phyloP scores from a whole-genome alignment of 2,329 filamentous ascomycete genomes.

The Botrytis squamosa region DNA sequence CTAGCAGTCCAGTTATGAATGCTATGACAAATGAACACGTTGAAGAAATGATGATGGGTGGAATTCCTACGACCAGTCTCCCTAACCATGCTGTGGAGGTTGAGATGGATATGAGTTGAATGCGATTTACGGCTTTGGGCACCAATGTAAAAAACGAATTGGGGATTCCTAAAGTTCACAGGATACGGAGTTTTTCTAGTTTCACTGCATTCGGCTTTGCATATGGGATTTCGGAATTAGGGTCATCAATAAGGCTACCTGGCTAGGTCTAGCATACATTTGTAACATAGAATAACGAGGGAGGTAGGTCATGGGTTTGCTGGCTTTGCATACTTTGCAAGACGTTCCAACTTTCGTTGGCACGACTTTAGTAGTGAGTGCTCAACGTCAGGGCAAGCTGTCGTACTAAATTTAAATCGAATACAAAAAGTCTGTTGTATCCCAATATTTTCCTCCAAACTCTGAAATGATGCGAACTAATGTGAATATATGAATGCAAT shows the following conservation, averaged over 20 bases:
- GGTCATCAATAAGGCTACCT: slow-evolving; percentile 20
- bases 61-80: slow-evolving; percentile 24
- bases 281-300: slow-evolving; percentile 24
- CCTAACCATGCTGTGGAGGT: slow-evolving; percentile 34
- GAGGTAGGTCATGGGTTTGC: slow-evolving; percentile 18
- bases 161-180: slow-evolving; percentile 18
- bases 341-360: background rate
- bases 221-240: slow-evolving; percentile 21
- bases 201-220: slow-evolving; percentile 23
- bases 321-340: slow-evolving; percentile 18
- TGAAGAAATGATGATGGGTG: slow-evolving; percentile 25
- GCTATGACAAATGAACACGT: slow-evolving; percentile 23
- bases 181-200: slow-evolving; percentile 23
- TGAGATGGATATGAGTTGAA: slow-evolving; percentile 47
- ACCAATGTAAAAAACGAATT: slow-evolving; percentile 21
- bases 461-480: slow-evolving; percentile 6
- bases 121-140: slow-evolving; percentile 19
- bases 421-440: slow-evolving; percentile 3
- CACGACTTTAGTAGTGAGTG: slow-evolving; percentile 13
- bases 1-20: slow-evolving; percentile 23
- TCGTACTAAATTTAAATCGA: background rate
- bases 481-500: background rate
- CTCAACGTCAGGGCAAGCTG: background rate
- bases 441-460: background rate
- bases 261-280: slow-evolving; percentile 21